Percentiles rank a stretch among this genome's conserved stretches.
These are phyloP conservation scores for Knoxia roxburghii DNA, from an alignment of 257 asterid species.

Conservation along the genomic window DNA sequence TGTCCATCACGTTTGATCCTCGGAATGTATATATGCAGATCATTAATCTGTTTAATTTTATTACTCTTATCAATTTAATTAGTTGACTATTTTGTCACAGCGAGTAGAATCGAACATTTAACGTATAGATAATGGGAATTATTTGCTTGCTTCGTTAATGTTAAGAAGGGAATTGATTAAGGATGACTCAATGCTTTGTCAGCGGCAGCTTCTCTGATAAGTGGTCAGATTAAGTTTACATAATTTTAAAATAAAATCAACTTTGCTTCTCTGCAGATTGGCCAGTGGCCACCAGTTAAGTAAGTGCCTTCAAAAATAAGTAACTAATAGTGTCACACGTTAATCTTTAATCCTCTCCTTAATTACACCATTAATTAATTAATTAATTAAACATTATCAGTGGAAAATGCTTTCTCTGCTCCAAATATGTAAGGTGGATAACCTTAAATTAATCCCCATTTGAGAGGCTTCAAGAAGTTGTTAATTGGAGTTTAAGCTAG, in stretches of 20 bases:
- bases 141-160: neutral
- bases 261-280: neutral
- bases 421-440: too few species aligned
- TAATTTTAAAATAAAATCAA: neutral
- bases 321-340: neutral
- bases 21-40: too few species aligned
- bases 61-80: too few species aligned
- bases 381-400: neutral
- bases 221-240: neutral
- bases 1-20: too few species aligned
- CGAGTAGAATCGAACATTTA: too few species aligned
- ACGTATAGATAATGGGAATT: neutral
- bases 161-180: neutral
- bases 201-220: neutral
- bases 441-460: too few species aligned
- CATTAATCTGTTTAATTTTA: too few species aligned
- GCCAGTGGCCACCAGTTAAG: neutral
- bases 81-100: too few species aligned
- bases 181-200: slow-evolving; percentile 13
- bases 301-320: neutral
- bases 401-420: too few species aligned
- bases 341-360: too few species aligned
- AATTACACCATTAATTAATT: neutral
- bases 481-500: neutral
- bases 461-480: neutral